phyloP scores from a whole-genome alignment of 129 eudicot species.

The Calendula officinalis region DNA sequence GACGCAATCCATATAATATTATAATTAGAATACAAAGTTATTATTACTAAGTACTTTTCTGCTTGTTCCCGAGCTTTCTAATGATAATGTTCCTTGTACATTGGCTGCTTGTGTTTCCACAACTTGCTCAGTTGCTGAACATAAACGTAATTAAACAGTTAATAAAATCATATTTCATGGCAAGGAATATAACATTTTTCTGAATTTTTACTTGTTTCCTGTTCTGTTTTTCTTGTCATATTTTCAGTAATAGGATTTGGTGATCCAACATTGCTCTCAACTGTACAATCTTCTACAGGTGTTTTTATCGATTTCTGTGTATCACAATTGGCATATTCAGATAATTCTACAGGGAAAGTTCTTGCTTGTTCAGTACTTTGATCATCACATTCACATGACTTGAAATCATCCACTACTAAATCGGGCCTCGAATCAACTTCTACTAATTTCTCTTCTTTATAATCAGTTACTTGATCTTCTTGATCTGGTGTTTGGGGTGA shows the following conservation, averaged over 20 bases:
- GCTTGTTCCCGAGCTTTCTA: constrained; percentile 48
- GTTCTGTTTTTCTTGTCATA: constrained; percentile 17
- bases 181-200: constrained; percentile 38
- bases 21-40: constrained; percentile 25
- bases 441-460: constrained; percentile 58
- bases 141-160: background rate
- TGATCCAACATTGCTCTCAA: constrained; percentile 29
- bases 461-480: constrained; percentile 45
- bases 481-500: constrained; percentile 29
- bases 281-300: constrained; percentile 27
- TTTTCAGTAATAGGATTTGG: constrained; percentile 25
- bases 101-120: constrained; percentile 34
- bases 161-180: background rate
- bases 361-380: constrained; percentile 25
- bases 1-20: background rate
- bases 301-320: constrained; percentile 17
- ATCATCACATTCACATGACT: constrained; percentile 29
- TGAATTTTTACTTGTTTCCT: constrained; percentile 23
- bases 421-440: constrained; percentile 49
- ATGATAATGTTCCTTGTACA: constrained; percentile 39
- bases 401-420: constrained; percentile 42
- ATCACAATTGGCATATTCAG: constrained; percentile 30
- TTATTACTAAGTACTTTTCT: constrained; percentile 55
- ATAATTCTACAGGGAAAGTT: constrained; percentile 38
- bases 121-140: constrained; percentile 40